These are phyloP conservation scores for Candida nanaspora DNA, from an alignment of 805 yeast genomes.

Conservation along the genomic window DNA sequence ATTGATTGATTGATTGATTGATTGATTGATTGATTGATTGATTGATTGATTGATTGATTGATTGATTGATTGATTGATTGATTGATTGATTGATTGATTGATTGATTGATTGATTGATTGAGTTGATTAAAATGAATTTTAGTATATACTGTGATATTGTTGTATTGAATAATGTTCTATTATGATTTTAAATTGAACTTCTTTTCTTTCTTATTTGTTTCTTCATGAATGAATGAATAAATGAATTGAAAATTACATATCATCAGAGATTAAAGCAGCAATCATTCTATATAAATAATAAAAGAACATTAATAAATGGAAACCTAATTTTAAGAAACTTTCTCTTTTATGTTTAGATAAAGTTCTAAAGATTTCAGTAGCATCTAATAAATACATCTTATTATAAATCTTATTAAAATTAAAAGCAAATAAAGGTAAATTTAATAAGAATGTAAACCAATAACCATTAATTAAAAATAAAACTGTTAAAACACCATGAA, in stretches of 20 bases:
- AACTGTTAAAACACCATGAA: slow-evolving; percentile 65
- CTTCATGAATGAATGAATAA: no score
- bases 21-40: no score
- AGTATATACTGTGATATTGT: background rate
- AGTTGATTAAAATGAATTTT: no score
- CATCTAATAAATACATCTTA: slow-evolving; percentile 84
- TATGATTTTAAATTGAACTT: no score
- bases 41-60: no score
- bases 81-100: no score
- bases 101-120: no score
- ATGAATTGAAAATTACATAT: slow-evolving; percentile 19
- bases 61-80: no score
- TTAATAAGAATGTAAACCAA: slow-evolving; percentile 83
- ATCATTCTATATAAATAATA: slow-evolving; percentile 94
- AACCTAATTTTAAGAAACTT: slow-evolving; percentile 82
- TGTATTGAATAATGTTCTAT: background rate
- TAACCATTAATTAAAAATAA: slow-evolving; percentile 80
- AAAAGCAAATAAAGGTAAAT: slow-evolving; percentile 77
- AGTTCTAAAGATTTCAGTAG: slow-evolving; percentile 95
- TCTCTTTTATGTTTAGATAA: slow-evolving; percentile 89
- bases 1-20: no score
- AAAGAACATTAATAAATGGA: slow-evolving; percentile 88
- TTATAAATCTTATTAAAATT: slow-evolving; percentile 73
- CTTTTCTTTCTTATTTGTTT: no score
- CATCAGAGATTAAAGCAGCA: slow-evolving; percentile 80